Evolutionary conservation across 495 filamentous ascomycete species (phyloP).

Genomic region (Trichoderma gamsii): DNA sequence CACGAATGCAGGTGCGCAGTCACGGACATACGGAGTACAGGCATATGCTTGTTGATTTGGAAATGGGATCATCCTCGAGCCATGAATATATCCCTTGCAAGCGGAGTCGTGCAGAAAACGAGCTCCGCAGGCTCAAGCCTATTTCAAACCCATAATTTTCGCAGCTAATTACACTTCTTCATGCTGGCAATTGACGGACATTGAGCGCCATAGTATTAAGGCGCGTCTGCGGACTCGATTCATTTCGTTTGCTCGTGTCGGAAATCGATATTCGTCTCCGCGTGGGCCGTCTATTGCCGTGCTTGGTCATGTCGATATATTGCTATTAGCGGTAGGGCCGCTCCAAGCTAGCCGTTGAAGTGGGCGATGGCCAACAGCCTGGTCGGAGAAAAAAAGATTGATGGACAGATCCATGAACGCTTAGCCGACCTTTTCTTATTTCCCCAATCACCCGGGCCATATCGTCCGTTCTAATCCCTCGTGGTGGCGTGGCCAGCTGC

Average conservation of each 20-base stretch:
- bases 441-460: not conserved
- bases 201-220: not conserved
- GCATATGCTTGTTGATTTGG: not conserved
- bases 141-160: not conserved
- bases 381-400: not conserved
- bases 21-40: not conserved
- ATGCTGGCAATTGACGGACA: not conserved
- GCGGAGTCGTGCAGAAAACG: not conserved
- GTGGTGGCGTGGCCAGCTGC: not conserved
- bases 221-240: not conserved
- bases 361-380: not conserved
- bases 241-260: conserved; percentile 1
- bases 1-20: not conserved
- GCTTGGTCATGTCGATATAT: not conserved
- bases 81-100: not conserved
- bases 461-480: not conserved
- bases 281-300: conserved; percentile 7
- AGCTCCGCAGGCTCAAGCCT: no score
- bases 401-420: not conserved
- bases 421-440: not conserved
- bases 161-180: not conserved
- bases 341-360: not conserved
- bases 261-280: not conserved
- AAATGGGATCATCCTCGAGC: not conserved
- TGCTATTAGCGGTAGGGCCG: not conserved